Base-by-base conservation (phyloP, 495 filamentous ascomycete genomes). In the Sordaria brevicollis region DNA sequence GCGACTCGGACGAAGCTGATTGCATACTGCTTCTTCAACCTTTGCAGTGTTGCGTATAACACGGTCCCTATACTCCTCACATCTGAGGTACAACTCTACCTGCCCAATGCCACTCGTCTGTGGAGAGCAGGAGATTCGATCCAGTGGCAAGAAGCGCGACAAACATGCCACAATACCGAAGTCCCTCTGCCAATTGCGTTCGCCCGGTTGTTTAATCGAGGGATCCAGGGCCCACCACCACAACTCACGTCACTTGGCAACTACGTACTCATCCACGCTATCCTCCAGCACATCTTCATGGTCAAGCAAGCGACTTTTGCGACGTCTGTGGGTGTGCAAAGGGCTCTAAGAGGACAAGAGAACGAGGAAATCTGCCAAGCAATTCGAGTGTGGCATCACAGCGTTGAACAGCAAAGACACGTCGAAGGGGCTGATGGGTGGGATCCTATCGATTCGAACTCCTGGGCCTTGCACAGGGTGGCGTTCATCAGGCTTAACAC, bases 221-320 rank as follows among this genome's bases (percentile, higher is more conserved):
- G 80, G 0, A 74, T 81, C 2, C 83, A 86, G 68, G 79, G 77
- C 17, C 81, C 83, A 15, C 83, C 83, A 4, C 78, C 86, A 8
- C 83, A 85, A 71, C 82, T 78, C 75, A 89, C 89, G 8, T 87
- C 88, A 1, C 81, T 91, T 0, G 89, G 89, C 17, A 88, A 88
- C 70, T 91, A 91, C 70, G 83, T 89, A 5, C 83, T 91, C 5
- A 90, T 92, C 38, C 86, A 90, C 71, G 89, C 88, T 0, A 77
- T 92, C 67, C 83, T 91, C 15, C 90, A 92, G 71, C 87, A 90
- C 62, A 90, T 92, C 33, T 91, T 88, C 77, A 69, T 90, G 17
- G 81, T 89, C 37, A 89, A 89, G 65, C 87, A 91, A 71, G 85
- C 87, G 4, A 85, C 83, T 0, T 80, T 82, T 31, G 80, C 79